Conservation (phyloP, 176 grass and related monocot species). For the Oryza glaberrima region DNA sequence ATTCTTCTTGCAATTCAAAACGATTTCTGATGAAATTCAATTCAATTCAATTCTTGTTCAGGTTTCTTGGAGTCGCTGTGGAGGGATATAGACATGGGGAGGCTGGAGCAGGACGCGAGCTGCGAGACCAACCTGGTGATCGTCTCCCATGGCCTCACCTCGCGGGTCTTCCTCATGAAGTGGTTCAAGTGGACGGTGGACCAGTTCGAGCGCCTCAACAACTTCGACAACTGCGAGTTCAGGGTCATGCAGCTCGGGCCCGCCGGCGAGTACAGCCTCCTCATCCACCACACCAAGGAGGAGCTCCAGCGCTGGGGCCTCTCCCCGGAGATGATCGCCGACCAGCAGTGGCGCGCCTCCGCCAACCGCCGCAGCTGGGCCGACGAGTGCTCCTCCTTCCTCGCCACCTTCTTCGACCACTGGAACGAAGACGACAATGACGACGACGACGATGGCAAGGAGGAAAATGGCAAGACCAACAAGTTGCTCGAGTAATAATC, state of each 20-base stretch:
- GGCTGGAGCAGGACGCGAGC: constrained; percentile 60
- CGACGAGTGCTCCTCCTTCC: constrained; percentile 68
- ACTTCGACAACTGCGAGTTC: constrained; percentile 85
- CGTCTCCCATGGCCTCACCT: constrained; percentile 86
- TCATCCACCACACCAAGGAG: constrained; percentile 83
- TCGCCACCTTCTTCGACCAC: constrained; percentile 69
- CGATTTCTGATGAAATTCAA: no score
- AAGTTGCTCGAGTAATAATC: constrained; percentile 34
- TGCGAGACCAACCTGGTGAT: constrained; percentile 87
- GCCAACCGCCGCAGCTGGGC: constrained; percentile 59
- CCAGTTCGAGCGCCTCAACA: constrained; percentile 93
- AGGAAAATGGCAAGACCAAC: constrained; percentile 1
- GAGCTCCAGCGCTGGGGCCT: constrained; percentile 85
- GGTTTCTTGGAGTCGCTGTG: constrained; percentile 92
- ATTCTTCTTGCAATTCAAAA: no score
- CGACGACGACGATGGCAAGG: background rate
- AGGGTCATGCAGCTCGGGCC: constrained; percentile 95
- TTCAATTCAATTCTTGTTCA: no score
- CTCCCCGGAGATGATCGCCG: constrained; percentile 86
- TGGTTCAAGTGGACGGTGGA: constrained; percentile 99
- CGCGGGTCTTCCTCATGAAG: constrained; percentile 95
- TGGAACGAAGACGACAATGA: background rate
- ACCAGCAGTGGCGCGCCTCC: constrained; percentile 87
- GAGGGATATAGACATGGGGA: constrained; percentile 90
- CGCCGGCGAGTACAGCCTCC: constrained; percentile 81